Conservation (phyloP, 202 grass and related monocot species). For the Alloteropsis angusta region DNA sequence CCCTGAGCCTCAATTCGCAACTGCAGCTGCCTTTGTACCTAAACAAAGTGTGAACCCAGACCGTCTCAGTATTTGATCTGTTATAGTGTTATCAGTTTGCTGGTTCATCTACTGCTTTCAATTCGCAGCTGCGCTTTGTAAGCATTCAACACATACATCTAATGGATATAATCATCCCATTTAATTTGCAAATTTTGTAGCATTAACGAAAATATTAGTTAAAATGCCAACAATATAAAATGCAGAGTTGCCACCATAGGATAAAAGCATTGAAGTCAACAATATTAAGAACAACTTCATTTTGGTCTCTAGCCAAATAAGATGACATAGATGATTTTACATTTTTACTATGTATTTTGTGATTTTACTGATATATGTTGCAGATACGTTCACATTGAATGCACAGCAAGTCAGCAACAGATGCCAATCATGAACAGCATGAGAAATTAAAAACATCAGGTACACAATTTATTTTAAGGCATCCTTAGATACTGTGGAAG, state of each 20-base stretch:
- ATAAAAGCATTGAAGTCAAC: neutral
- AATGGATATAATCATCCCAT: neutral
- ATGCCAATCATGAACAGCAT: neutral
- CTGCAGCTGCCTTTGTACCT: conserved; percentile 97
- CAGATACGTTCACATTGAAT: neutral
- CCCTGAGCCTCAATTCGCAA: conserved; percentile 93
- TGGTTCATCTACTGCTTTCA: neutral
- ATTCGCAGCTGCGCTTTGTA: no score
- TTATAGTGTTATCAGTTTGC: neutral
- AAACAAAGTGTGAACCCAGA: conserved; percentile 14
- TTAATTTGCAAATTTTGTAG: neutral
- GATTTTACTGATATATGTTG: no score
- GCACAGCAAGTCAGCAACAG: neutral
- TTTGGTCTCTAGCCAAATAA: neutral
- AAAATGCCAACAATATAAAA: neutral
- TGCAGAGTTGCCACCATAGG: neutral
- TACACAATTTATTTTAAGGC: neutral
- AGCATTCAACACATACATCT: neutral
- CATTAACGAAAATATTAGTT: neutral
- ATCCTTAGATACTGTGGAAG: neutral
- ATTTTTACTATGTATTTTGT: neutral
- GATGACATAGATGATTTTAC: neutral
- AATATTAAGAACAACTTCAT: neutral
- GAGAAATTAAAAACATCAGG: neutral
- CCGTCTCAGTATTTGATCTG: neutral